Evolutionary conservation across 768 basidiomycete species (phyloP).

Genomic region (Boletus subcaerulescens): DNA sequence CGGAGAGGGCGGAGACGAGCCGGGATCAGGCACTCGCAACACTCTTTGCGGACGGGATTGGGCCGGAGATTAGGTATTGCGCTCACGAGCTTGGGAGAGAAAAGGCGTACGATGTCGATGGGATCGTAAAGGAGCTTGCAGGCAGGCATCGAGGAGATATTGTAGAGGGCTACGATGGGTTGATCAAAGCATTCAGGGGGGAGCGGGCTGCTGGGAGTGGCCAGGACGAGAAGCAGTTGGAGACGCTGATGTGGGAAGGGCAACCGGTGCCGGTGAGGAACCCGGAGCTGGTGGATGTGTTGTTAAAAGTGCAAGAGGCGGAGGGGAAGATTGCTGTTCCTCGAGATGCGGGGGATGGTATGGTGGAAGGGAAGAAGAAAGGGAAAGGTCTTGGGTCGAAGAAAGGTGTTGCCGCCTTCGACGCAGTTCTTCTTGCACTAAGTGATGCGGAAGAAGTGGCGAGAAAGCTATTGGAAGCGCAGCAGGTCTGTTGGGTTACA

Average conservation of each 20-base stretch:
- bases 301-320: constrained; percentile 80
- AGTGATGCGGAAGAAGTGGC: constrained; percentile 90
- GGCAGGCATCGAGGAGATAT: constrained; percentile 54
- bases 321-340: constrained; percentile 53
- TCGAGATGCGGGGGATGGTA: constrained; percentile 20
- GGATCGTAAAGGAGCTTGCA: constrained; percentile 64
- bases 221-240: constrained; percentile 52
- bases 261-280: constrained; percentile 82
- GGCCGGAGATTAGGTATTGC: constrained; percentile 88
- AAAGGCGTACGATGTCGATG: constrained; percentile 80
- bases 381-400: constrained; percentile 50
- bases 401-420: constrained; percentile 81
- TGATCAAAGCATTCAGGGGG: constrained; percentile 50
- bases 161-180: constrained; percentile 57
- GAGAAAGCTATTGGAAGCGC: constrained; percentile 75
- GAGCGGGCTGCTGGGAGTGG: constrained; percentile 39
- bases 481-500: constrained; percentile 53
- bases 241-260: constrained; percentile 72
- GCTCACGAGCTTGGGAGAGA: constrained; percentile 82
- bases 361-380: constrained; percentile 33
- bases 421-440: constrained; percentile 76
- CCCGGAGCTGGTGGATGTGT: constrained; percentile 86
- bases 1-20: constrained; percentile 61
- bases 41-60: constrained; percentile 81
- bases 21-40: constrained; percentile 85